Evolutionary conservation across 805 yeast genomes (phyloP), one percentile per base, ranked within the genome.

Genomic region (Blastobotrys parvus): DNA sequence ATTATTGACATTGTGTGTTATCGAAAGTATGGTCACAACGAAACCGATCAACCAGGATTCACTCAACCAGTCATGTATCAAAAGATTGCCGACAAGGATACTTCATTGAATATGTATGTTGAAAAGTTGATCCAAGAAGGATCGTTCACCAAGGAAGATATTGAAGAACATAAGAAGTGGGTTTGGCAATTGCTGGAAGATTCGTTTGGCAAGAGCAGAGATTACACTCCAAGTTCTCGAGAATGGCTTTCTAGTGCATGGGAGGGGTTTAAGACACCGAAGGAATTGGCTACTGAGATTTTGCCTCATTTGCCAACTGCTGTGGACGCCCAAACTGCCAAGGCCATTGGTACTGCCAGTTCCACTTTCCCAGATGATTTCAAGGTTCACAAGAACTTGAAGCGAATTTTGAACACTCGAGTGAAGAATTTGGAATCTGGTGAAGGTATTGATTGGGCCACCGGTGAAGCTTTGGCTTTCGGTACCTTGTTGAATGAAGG

Each of bases 231-330:
- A 56, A 82, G 88, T 50, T 76, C 90, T 23, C 80, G 95, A 72
- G 97, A 90, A 71, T 92, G 99, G 99, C 77, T 92, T 58, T 85
- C 98, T 43, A 85, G 96, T 36, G 92, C 97, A 54, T 92, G 99
- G 99, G 96, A 89, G 68, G 95, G 87, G 54, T 92, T 92, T 75
- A 94, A 94, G 75, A 85, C 96, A 43, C 96, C 97, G 63, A 87
- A 80, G 67, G 97, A 89, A 69, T 77, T 92, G 58, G 96, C 97
- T 34, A 85, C 92, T 45, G 97, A 92, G 70, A 74, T 92, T 39
- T 74, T 92, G 62, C 97, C 97, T 36, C 97, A 92, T 64, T 78
- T 86, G 62, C 97, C 97, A 65, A 92, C 99, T 42, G 92, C 85
- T 49, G 86, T 92, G 49, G 77, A 78, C 38, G 90, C 75, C 57